Conservation (phyloP, 129 eudicot genomes). For the Flaveria trinervia region DNA sequence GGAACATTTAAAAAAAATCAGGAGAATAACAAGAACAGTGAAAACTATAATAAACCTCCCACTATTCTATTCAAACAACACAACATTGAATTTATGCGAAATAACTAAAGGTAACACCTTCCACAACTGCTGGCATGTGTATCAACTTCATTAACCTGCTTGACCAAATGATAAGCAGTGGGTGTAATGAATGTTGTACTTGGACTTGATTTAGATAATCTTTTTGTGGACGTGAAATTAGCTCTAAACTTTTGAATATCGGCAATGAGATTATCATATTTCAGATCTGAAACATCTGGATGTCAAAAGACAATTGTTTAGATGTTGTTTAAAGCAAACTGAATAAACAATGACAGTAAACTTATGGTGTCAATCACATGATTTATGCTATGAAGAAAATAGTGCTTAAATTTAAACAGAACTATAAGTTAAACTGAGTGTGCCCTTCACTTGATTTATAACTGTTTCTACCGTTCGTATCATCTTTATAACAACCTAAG, state of each 20-base stretch:
- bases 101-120: conserved; percentile 35
- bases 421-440: neutral
- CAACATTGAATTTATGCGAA: neutral
- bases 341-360: neutral
- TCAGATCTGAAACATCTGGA: conserved; percentile 32
- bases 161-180: conserved; percentile 83
- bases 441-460: neutral
- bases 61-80: neutral
- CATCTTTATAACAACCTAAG: neutral
- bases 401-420: neutral
- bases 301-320: conserved; percentile 1
- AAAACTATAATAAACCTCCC: neutral
- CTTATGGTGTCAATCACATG: neutral
- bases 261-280: conserved; percentile 23
- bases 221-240: conserved; percentile 33
- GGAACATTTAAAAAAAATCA: neutral
- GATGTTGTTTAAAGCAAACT: neutral
- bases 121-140: conserved; percentile 20
- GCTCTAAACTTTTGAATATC: conserved; percentile 30
- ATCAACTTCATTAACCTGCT: conserved; percentile 43
- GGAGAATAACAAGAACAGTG: neutral
- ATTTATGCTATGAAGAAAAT: too few species aligned
- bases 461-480: neutral
- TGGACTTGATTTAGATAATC: conserved; percentile 35
- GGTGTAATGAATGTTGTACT: conserved; percentile 69